phyloP scores from a whole-genome alignment of 2,329 filamentous ascomycete species.

The Atkinsonella texensis region DNA sequence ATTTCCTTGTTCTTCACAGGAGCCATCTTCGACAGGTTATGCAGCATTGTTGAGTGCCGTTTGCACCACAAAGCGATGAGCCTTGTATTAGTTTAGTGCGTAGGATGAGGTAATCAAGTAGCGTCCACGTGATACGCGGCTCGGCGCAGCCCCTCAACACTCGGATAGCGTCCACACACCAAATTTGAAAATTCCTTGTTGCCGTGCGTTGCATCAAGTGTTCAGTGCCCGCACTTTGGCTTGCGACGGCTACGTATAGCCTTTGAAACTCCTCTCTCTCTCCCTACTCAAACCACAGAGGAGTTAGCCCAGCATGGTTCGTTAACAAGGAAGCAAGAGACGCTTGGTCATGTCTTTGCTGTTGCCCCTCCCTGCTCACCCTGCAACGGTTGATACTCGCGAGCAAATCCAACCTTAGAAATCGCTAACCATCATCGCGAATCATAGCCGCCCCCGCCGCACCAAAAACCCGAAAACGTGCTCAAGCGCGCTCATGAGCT shows the following conservation, averaged over 20 bases:
- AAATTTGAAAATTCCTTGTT: slow-evolving; percentile 32
- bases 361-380: slow-evolving; percentile 12
- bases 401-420: background rate
- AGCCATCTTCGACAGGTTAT: too few species aligned
- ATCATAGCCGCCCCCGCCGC: slow-evolving; percentile 76
- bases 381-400: slow-evolving; percentile 12
- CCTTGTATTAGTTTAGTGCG: background rate
- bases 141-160: slow-evolving; percentile 26
- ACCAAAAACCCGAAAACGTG: slow-evolving; percentile 98
- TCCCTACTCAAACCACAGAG: slow-evolving; percentile 27
- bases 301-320: slow-evolving; percentile 41
- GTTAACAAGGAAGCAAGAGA: slow-evolving; percentile 12
- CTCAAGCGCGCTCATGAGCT: slow-evolving; percentile 97
- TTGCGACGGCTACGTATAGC: slow-evolving; percentile 26
- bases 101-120: slow-evolving; percentile 16
- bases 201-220: slow-evolving; percentile 25
- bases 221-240: slow-evolving; percentile 24
- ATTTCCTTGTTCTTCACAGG: too few species aligned
- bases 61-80: too few species aligned
- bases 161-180: slow-evolving; percentile 33
- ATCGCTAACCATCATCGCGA: slow-evolving; percentile 1
- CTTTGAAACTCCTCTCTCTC: slow-evolving; percentile 25
- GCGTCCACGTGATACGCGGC: slow-evolving; percentile 20
- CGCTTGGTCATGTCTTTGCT: slow-evolving; percentile 15
- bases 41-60: too few species aligned